These are phyloP conservation scores for Herpetomonas tarakana DNA, from an alignment of 208 protist genomes.

Conservation along the genomic window DNA sequence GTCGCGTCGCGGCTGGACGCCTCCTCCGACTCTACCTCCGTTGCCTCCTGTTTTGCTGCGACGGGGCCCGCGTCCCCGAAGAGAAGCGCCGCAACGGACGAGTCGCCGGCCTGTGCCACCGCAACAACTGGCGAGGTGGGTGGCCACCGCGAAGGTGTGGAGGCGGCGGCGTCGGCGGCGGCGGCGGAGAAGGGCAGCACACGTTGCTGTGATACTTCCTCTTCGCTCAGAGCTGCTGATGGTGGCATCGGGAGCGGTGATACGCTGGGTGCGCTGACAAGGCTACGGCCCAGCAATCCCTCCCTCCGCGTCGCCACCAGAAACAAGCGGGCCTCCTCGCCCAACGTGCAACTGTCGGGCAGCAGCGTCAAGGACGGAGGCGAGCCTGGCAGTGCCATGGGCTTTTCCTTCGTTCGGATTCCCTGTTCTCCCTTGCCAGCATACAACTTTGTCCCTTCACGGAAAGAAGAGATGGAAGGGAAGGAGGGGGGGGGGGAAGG, in stretches of 20 bases:
- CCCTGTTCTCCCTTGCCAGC: too few relatives aligned
- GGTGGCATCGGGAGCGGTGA: background rate
- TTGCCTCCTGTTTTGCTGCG: background rate
- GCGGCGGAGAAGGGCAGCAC: background rate
- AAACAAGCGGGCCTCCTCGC: background rate
- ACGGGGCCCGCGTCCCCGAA: constrained; percentile 9
- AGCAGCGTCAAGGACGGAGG: too few relatives aligned
- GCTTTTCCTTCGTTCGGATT: too few relatives aligned
- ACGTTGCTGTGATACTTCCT: background rate
- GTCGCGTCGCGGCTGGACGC: background rate
- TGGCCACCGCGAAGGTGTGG: background rate
- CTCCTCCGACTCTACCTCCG: background rate
- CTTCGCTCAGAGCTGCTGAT: background rate
- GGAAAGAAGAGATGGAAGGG: too few relatives aligned
- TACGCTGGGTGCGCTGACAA: background rate
- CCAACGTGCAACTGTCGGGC: background rate
- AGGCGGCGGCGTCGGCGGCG: background rate
- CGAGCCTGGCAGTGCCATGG: too few relatives aligned
- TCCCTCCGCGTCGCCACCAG: background rate
- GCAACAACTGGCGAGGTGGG: constrained; percentile 25
- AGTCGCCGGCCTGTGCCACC: constrained; percentile 46
- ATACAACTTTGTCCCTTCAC: too few relatives aligned
- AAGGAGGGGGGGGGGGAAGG: too few relatives aligned
- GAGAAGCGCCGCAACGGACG: constrained; percentile 49
- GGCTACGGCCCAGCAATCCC: background rate